A percentile compares a stretch with the other conserved stretches of the same genome.
Conservation (phyloP, 2,329 filamentous ascomycete species). For the Penicillium sclerotiorum region DNA sequence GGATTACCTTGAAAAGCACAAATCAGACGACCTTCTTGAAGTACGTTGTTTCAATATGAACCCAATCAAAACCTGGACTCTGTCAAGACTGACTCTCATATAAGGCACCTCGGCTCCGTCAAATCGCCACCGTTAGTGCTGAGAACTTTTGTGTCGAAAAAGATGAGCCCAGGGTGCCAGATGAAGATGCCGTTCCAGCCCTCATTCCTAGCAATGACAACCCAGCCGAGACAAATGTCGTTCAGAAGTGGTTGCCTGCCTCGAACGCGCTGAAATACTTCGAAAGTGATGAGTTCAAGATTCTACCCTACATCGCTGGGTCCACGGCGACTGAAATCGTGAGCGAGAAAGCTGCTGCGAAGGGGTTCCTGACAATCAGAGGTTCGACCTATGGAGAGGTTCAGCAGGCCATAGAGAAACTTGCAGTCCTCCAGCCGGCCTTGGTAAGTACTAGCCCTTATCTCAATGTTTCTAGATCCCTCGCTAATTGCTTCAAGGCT, state of each 20-base stretch:
- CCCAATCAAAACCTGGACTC: neutral
- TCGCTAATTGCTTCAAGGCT: neutral
- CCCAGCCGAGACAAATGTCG: neutral
- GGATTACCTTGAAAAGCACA: neutral
- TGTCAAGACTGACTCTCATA: neutral
- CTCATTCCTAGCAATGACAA: too few species aligned
- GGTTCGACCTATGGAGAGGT: neutral
- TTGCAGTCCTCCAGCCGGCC: neutral
- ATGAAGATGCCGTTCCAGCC: too few species aligned
- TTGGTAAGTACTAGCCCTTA: neutral
- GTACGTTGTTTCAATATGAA: neutral
- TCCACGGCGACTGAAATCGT: neutral
- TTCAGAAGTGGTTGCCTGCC: constrained; percentile 6
- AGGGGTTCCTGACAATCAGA: neutral
- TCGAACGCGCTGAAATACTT: neutral
- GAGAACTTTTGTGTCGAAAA: too few species aligned
- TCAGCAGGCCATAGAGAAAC: neutral
- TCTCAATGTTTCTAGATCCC: neutral
- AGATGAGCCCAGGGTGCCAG: too few species aligned
- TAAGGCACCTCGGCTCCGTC: neutral
- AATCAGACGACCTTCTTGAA: neutral
- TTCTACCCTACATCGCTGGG: neutral
- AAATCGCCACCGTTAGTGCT: neutral
- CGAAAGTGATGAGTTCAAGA: neutral
- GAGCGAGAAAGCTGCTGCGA: neutral